A percentile compares a stretch with the other conserved stretches of the same genome.
Conservation (phyloP, 441 rosid species). For the Capsella rubella region DNA sequence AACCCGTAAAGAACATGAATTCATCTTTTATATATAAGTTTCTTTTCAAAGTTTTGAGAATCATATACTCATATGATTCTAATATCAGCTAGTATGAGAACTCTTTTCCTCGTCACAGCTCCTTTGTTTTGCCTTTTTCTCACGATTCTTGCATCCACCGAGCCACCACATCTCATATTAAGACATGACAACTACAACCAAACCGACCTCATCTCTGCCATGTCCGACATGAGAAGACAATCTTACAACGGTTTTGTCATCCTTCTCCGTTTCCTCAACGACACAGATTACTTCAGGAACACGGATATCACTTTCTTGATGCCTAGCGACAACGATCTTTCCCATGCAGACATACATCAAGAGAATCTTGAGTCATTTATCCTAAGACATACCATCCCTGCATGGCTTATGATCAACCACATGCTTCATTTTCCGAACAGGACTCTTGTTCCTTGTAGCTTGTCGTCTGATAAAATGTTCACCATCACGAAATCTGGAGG, state of each 20-base stretch:
- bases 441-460: slow-evolving; percentile 46
- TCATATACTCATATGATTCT: background rate
- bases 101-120: slow-evolving; percentile 1
- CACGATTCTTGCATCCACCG: slow-evolving; percentile 30
- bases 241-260: slow-evolving; percentile 45
- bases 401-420: slow-evolving; percentile 49
- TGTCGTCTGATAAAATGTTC: slow-evolving; percentile 35
- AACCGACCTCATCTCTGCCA: slow-evolving; percentile 39
- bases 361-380: slow-evolving; percentile 42
- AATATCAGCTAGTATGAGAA: slow-evolving; percentile 26
- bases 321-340: slow-evolving; percentile 44
- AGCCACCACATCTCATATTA: slow-evolving; percentile 39
- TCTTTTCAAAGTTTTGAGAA: background rate
- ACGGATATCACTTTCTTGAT: slow-evolving; percentile 46
- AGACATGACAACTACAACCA: slow-evolving; percentile 43
- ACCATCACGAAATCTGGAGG: slow-evolving; percentile 44
- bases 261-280: slow-evolving; percentile 45
- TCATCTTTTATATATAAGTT: slow-evolving; percentile 4
- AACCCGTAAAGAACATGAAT: slow-evolving; percentile 27
- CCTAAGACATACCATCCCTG: slow-evolving; percentile 43
- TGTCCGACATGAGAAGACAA: slow-evolving; percentile 44
- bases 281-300: slow-evolving; percentile 37
- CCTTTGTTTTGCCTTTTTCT: slow-evolving; percentile 11
- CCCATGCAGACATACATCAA: slow-evolving; percentile 37
- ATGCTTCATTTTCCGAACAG: slow-evolving; percentile 47